Evolutionary conservation across 1,284 basidiomycete species (phyloP), one percentile per base, ranked within the genome.

Genomic region (Salmacisia buchloeana): DNA sequence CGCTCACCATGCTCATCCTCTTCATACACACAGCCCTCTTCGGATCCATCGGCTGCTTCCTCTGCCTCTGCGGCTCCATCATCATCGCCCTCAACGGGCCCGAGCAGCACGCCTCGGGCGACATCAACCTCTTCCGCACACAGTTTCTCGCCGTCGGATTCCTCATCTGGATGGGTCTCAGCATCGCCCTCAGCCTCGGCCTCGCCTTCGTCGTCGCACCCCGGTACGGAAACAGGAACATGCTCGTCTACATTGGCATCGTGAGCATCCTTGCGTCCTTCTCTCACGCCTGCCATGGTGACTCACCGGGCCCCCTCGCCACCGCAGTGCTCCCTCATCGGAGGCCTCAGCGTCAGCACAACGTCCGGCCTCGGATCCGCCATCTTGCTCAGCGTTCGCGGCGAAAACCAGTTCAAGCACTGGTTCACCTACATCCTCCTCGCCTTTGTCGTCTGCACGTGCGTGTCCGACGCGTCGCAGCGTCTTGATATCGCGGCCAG

Each of bases 301-400:
- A 29, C 13, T 5, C n/a, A n/a, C 31, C 9, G 31, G 18, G 34
- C 18, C 27, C 21, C 31, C 7, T 52, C 21, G 5, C 10, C 4
- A 7, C 45, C 45, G 21, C 29, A 54, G 49, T 98, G 94, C 81
- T 92, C 89, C 69, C 87, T 97, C 84, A 97, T 97, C 75, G 94
- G 94, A 31, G 94, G 96, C 1, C 89, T 98, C 65, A 92, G 89
- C 67, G 94, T 98, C 71, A 93, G 90, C 72, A 94, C 94, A 64
- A 97, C 93, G 2, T 93, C 92, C 46, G 94, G 94, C 36, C 85
- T 98, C 23, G 94, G 94, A 38, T 83, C 91, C 25, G 89, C 92
- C 43, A 96, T 98, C 74, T 86, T 98, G 35, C 88, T 90, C 36
- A 88, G 87, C 43, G 90, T 88, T 21, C 84, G 87, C 81, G 93